Percentiles rank a stretch among this genome's conserved stretches.
Evolutionary conservation across 495 filamentous ascomycete genomes (phyloP).

Genomic region (Trichoderma asperelloides): DNA sequence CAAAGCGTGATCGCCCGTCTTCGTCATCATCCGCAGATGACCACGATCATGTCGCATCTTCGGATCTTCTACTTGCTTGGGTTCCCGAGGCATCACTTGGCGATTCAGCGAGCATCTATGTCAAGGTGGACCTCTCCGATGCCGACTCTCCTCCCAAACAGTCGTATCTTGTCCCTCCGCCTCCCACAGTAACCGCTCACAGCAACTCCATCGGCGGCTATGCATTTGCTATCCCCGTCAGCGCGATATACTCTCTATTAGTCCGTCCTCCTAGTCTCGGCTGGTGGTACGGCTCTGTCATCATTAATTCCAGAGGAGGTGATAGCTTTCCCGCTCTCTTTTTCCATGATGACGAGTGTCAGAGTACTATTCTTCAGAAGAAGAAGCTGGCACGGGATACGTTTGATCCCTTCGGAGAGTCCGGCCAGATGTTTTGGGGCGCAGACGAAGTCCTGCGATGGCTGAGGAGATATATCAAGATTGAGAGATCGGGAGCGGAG

Average conservation of each 20-base stretch:
- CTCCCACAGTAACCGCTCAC: slow-evolving; percentile 65
- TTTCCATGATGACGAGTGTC: slow-evolving; percentile 95
- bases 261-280: slow-evolving; percentile 88
- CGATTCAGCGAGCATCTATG: slow-evolving; percentile 77
- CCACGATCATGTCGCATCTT: slow-evolving; percentile 31
- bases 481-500: slow-evolving; percentile 77
- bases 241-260: slow-evolving; percentile 79
- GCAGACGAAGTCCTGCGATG: slow-evolving; percentile 92
- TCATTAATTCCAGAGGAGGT: slow-evolving; percentile 83
- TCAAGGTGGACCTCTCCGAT: slow-evolving; percentile 87
- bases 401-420: slow-evolving; percentile 85
- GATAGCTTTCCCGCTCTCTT: slow-evolving; percentile 93
- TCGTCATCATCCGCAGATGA: slow-evolving; percentile 44
- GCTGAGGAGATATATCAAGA: slow-evolving; percentile 71
- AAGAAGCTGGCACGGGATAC: slow-evolving; percentile 71
- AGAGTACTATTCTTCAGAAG: slow-evolving; percentile 88
- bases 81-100: slow-evolving; percentile 84
- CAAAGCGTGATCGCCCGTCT: slow-evolving; percentile 28
- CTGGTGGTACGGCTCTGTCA: slow-evolving; percentile 95
- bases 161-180: slow-evolving; percentile 83
- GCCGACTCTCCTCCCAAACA: slow-evolving; percentile 71
- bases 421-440: slow-evolving; percentile 88
- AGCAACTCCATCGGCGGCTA: slow-evolving; percentile 69
- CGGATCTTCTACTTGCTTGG: slow-evolving; percentile 85
- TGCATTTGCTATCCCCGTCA: slow-evolving; percentile 85